A percentile compares a stretch with the other conserved stretches of the same genome.
Conservation (phyloP, 2,329 filamentous ascomycete genomes). For the Byssochlamys sp. region DNA sequence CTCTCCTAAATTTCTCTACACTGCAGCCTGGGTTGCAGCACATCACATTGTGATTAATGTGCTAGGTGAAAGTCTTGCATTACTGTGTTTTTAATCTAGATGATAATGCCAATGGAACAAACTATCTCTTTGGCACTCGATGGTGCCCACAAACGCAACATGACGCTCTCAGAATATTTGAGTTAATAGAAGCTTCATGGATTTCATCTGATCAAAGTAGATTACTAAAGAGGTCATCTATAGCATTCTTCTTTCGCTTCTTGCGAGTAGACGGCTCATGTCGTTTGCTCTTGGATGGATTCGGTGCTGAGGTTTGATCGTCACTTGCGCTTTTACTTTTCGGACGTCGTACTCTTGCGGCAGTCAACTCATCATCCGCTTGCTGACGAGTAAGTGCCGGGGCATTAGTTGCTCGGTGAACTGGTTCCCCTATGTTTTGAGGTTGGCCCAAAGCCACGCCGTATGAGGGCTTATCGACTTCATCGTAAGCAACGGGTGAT, state of each 20-base stretch:
- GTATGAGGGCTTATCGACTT: background rate
- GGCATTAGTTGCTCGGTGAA: constrained; percentile 10
- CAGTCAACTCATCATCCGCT: background rate
- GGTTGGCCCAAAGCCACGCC: background rate
- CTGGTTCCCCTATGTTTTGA: constrained; percentile 18
- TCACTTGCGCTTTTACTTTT: background rate
- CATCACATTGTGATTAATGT: constrained; percentile 71
- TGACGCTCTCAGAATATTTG: too few species aligned
- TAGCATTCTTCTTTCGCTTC: constrained; percentile 54
- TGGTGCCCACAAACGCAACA: background rate
- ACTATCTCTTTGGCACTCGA: background rate
- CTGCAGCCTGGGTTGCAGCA: constrained; percentile 73
- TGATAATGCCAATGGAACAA: background rate
- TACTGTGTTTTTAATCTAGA: constrained; percentile 8
- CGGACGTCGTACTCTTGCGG: background rate
- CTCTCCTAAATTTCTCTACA: constrained; percentile 90
- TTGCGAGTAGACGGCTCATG: constrained; percentile 18
- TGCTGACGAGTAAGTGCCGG: background rate
- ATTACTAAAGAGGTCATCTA: constrained; percentile 63
- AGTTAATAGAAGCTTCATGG: background rate
- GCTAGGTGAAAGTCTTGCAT: constrained; percentile 50
- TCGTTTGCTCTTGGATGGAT: constrained; percentile 19
- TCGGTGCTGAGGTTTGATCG: constrained; percentile 1
- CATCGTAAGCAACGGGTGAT: background rate
- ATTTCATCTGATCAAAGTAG: constrained; percentile 31